Conservation (phyloP, 306 rosid species). For the Mucuna pruriens region DNA sequence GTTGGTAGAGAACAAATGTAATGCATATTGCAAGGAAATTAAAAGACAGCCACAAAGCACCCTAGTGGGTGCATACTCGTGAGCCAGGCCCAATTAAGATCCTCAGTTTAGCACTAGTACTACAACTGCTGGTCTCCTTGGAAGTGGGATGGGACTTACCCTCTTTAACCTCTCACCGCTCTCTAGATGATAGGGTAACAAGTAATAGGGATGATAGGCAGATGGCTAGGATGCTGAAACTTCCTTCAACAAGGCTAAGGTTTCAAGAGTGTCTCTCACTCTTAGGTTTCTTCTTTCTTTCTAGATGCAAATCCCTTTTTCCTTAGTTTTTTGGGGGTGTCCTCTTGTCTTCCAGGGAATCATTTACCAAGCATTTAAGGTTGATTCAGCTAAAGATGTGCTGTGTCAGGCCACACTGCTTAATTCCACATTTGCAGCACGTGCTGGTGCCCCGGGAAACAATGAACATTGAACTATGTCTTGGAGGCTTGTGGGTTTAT, state of each 20-base stretch:
- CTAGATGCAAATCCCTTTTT: not conserved
- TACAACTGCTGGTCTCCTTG: not conserved
- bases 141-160: not conserved
- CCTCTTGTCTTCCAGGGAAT: slow-evolving; percentile 13
- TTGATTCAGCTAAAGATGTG: not conserved
- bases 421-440: not conserved
- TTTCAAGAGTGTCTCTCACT: slow-evolving; percentile 9
- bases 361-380: slow-evolving; percentile 5
- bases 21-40: not conserved
- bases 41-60: not conserved
- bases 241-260: not conserved
- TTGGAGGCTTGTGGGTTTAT: not conserved
- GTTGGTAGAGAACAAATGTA: not conserved
- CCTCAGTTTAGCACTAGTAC: not conserved
- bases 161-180: slow-evolving; percentile 16
- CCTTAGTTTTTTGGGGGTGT: not conserved
- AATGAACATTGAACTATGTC: slow-evolving; percentile 6
- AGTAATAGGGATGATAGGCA: not conserved
- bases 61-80: not conserved
- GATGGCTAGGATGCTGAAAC: slow-evolving; percentile 16
- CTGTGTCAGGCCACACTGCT: not conserved
- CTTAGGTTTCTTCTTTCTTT: slow-evolving; percentile 9
- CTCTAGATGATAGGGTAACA: slow-evolving; percentile 7
- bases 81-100: not conserved
- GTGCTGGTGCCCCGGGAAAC: not conserved